These are phyloP conservation scores for Maudiozyma bulderi DNA, from an alignment of 805 yeast species.

Conservation along the genomic window DNA sequence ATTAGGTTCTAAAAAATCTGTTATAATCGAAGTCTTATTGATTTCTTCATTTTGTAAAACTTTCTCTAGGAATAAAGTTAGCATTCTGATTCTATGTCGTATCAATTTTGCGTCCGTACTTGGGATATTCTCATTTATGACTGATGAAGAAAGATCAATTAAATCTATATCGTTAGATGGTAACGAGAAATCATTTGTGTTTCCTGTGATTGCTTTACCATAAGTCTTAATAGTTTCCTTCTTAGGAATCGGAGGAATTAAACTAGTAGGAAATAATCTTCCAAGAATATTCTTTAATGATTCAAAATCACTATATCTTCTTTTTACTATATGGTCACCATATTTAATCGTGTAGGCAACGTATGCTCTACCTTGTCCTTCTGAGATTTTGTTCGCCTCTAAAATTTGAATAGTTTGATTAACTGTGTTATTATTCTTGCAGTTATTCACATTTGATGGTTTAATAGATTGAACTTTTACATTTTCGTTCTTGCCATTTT, in stretches of 20 bases:
- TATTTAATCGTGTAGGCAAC: constrained; percentile 71
- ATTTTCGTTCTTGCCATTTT: not conserved
- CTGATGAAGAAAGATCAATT: constrained; percentile 24
- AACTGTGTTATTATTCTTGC: not conserved
- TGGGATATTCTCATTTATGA: constrained; percentile 23
- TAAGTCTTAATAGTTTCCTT: constrained; percentile 41
- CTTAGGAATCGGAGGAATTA: constrained; percentile 93
- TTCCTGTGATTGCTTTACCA: constrained; percentile 24
- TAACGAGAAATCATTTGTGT: constrained; percentile 17
- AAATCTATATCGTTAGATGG: constrained; percentile 26
- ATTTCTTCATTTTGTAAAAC: constrained; percentile 22
- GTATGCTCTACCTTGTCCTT: constrained; percentile 27
- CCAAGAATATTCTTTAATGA: constrained; percentile 59
- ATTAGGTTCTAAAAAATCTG: constrained; percentile 28
- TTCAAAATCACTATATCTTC: constrained; percentile 91
- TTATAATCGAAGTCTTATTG: constrained; percentile 23
- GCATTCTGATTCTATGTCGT: constrained; percentile 29
- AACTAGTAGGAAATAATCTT: constrained; percentile 66
- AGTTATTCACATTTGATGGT: not conserved
- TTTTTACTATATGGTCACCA: constrained; percentile 44
- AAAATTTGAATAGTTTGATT: constrained; percentile 12
- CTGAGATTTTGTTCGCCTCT: constrained; percentile 26
- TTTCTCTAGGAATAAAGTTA: constrained; percentile 27
- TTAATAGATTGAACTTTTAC: too few relatives aligned
- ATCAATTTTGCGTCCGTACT: constrained; percentile 27